Evolutionary conservation across 257 asterid genomes (phyloP).

Genomic region (Fraxinus americana): DNA sequence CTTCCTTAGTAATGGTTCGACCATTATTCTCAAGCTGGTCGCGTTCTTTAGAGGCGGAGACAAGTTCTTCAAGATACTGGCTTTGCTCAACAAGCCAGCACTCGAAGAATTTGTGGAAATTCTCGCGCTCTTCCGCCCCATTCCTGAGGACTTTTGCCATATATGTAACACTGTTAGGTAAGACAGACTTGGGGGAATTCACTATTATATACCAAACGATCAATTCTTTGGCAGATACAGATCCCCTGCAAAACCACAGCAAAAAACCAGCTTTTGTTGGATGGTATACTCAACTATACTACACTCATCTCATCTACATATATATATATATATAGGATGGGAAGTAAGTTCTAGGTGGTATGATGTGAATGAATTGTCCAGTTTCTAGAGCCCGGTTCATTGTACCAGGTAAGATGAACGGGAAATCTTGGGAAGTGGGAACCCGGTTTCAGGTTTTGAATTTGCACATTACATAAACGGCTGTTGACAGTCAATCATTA

Average conservation of each 20-base stretch:
- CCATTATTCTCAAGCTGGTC: background rate
- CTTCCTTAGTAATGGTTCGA: background rate
- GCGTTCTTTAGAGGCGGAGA: slow-evolving; percentile 19
- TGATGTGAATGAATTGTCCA: background rate
- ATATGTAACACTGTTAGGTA: background rate
- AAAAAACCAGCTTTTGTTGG: background rate
- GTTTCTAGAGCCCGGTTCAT: background rate
- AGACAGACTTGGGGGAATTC: slow-evolving; percentile 13
- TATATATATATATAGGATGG: background rate
- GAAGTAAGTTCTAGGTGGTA: background rate
- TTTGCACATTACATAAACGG: background rate
- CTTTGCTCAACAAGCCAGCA: slow-evolving; percentile 34
- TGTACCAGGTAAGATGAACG: background rate
- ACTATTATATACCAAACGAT: background rate
- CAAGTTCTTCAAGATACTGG: slow-evolving; percentile 33
- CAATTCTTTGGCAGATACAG: background rate
- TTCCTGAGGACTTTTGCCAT: slow-evolving; percentile 2
- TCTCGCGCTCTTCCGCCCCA: background rate
- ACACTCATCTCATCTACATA: too few relatives aligned
- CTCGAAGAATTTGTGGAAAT: slow-evolving; percentile 26
- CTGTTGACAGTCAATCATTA: background rate
- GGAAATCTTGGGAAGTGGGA: background rate
- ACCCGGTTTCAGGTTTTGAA: background rate
- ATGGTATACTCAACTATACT: background rate
- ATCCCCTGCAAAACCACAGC: background rate